Evolutionary conservation across 306 rosid genomes (phyloP).

Genomic region (Medicago ruthenica): DNA sequence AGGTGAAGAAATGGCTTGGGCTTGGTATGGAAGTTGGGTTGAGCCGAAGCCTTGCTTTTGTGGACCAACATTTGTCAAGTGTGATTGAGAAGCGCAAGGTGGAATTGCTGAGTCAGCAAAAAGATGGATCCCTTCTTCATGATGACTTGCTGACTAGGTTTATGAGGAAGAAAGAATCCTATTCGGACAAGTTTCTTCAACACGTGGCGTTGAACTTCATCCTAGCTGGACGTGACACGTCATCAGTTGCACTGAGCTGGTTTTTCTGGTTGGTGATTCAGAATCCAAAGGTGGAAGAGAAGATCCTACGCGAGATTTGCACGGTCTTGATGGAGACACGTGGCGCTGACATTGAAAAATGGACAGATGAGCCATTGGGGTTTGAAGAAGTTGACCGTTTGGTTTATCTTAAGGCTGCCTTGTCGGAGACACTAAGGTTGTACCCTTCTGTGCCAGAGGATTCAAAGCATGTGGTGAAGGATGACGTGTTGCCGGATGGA

Average conservation of each 20-base stretch:
- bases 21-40: constrained; percentile 87
- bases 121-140: constrained; percentile 64
- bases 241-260: constrained; percentile 84
- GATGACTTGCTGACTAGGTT: constrained; percentile 87
- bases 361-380: constrained; percentile 70
- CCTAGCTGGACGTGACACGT: constrained; percentile 97
- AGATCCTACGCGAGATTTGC: constrained; percentile 63
- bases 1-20: constrained; percentile 79
- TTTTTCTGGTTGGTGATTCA: constrained; percentile 80
- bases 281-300: constrained; percentile 69
- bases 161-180: constrained; percentile 82
- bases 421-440: constrained; percentile 79
- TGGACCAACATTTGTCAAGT: constrained; percentile 71
- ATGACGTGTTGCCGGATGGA: constrained; percentile 79
- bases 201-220: constrained; percentile 91
- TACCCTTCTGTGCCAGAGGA: constrained; percentile 94
- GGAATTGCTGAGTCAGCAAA: constrained; percentile 68
- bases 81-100: constrained; percentile 82
- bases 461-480: constrained; percentile 76
- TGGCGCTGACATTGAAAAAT: constrained; percentile 49
- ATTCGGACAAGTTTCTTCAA: constrained; percentile 72
- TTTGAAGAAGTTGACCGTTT: constrained; percentile 87
- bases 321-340: constrained; percentile 73
- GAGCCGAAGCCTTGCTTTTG: constrained; percentile 77
- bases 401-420: constrained; percentile 74